These are phyloP conservation scores for Penicillium waksmanii DNA, from an alignment of 495 filamentous ascomycete genomes.

Conservation along the genomic window DNA sequence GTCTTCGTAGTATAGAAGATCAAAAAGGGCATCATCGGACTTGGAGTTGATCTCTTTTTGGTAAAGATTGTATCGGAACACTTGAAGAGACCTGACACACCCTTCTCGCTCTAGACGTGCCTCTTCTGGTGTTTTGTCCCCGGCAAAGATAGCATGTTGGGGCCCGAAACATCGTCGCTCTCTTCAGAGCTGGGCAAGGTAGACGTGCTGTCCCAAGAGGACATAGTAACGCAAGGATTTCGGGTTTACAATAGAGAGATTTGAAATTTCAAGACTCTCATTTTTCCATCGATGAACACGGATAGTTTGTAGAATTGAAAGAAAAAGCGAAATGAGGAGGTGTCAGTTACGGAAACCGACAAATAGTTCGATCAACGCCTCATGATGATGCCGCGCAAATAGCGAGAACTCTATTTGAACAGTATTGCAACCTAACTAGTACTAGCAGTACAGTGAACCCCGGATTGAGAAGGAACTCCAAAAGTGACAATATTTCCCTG, in stretches of 20 bases:
- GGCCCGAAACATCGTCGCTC: conserved; percentile 7
- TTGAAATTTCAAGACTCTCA: background rate
- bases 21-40: background rate
- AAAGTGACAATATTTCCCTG: conserved; percentile 5
- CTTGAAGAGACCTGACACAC: conserved; percentile 14
- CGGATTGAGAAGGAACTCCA: too few relatives aligned
- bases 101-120: conserved; percentile 12
- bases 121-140: conserved; percentile 16
- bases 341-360: background rate
- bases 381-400: conserved; percentile 8
- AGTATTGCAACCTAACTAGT: too few relatives aligned
- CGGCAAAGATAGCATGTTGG: conserved; percentile 15
- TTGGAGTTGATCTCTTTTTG: conserved; percentile 8
- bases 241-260: background rate
- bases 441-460: too few relatives aligned
- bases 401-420: background rate
- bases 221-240: conserved; percentile 2
- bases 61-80: conserved; percentile 15
- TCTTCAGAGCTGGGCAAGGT: conserved; percentile 6
- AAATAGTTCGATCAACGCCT: conserved; percentile 1
- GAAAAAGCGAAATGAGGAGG: background rate
- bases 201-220: background rate
- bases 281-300: background rate
- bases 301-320: background rate
- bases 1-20: conserved; percentile 13